Conservation (phyloP, 2,329 filamentous ascomycete species). For the Cladorrhinum sp. region DNA sequence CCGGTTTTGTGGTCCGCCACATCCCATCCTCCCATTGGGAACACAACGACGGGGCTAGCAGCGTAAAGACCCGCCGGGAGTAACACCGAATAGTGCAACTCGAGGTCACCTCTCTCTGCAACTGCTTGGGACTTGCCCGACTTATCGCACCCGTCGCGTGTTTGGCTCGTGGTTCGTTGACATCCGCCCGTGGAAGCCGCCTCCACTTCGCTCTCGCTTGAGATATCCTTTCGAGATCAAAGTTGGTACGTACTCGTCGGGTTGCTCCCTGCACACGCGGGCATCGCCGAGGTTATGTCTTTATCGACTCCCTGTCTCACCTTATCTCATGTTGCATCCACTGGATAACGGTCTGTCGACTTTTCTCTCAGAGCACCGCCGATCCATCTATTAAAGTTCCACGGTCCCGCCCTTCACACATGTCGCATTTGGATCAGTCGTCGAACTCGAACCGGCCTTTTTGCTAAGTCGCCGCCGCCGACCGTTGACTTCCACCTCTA, state of each 20-base stretch:
- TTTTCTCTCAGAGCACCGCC: not conserved
- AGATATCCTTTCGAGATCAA: not conserved
- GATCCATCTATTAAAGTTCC: constrained; percentile 8
- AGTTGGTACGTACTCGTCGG: not conserved
- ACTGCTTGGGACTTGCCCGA: not conserved
- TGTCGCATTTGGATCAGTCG: not conserved
- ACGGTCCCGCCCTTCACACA: constrained; percentile 3
- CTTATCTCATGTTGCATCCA: constrained; percentile 1
- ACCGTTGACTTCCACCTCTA: not conserved
- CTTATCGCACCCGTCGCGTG: not conserved
- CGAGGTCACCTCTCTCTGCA: not conserved
- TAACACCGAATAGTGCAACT: constrained; percentile 13
- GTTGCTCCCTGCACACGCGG: not conserved
- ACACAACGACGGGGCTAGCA: not conserved
- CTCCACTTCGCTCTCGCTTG: not conserved
- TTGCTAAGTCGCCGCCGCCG: constrained; percentile 3
- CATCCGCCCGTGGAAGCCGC: too few species aligned
- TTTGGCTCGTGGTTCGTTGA: not conserved
- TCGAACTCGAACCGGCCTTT: constrained; percentile 9
- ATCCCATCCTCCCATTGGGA: not conserved
- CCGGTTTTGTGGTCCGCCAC: not conserved
- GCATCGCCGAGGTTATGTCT: not conserved
- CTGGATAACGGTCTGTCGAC: not conserved
- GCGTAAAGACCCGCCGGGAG: constrained; percentile 9
- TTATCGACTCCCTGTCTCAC: not conserved